phyloP scores from a whole-genome alignment of 1,284 basidiomycete genomes.

The Farysia itapuensis region DNA sequence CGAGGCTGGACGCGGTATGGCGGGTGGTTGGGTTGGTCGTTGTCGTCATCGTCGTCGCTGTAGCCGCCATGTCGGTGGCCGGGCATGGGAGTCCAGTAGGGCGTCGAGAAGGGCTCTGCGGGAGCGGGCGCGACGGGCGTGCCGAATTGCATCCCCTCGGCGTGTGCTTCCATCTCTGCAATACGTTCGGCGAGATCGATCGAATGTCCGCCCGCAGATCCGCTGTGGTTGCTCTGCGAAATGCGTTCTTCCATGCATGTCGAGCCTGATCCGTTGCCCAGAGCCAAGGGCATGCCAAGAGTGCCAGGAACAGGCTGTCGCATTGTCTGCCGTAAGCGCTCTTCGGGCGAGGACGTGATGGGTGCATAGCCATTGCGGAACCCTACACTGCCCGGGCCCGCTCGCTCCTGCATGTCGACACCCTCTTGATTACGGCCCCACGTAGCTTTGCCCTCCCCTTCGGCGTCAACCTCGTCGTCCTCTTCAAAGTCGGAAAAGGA shows the following conservation, averaged over 20 bases:
- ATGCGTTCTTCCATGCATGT: slow-evolving; percentile 8
- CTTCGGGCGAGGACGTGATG: slow-evolving; percentile 25
- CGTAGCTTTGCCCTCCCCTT: background rate
- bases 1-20: no score
- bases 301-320: slow-evolving; percentile 14
- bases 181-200: slow-evolving; percentile 41
- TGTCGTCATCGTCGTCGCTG: no score
- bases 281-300: slow-evolving; percentile 6
- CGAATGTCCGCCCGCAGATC: slow-evolving; percentile 15
- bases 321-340: slow-evolving; percentile 32
- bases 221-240: slow-evolving; percentile 16
- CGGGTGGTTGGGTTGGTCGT: no score
- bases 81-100: slow-evolving; percentile 14
- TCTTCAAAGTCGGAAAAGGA: slow-evolving; percentile 9
- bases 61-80: background rate
- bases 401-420: slow-evolving; percentile 37
- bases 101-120: no score
- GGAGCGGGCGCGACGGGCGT: no score
- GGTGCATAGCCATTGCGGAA: slow-evolving; percentile 38
- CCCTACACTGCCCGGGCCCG: slow-evolving; percentile 28
- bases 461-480: slow-evolving; percentile 6
- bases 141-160: slow-evolving; percentile 32
- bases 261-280: slow-evolving; percentile 18
- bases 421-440: slow-evolving; percentile 3
- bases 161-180: slow-evolving; percentile 44